Base-by-base conservation (phyloP, 306 rosid genomes). In the Lathyrus oleraceus region DNA sequence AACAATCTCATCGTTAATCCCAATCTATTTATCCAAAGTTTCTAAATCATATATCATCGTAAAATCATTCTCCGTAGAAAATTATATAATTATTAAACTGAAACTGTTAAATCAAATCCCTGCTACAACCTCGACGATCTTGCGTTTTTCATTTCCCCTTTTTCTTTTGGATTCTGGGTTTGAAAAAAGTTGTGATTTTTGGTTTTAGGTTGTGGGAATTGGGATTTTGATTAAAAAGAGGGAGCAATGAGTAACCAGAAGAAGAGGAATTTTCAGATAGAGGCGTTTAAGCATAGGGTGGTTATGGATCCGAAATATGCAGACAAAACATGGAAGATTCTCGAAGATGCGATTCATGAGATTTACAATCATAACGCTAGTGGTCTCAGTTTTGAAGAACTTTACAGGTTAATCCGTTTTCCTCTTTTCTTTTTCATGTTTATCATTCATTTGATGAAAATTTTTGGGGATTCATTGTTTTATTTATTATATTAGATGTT, bases 381-480 rank as follows among this genome's bases (percentile, higher is more conserved):
- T 75, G 96, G 98, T 32, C 95, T 92, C 58, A 92, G 98, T 76
- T 92, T 92, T 40, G 98, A 92, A 81, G 96, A 92, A 86, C 96
- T 92, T 68, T 92, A 92, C 81, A 89, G 98, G 98, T 92, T 81
- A 69, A 2, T 58, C 49, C 47, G 8, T 59, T 44, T 65, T 21
- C 27, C 4, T 28, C 0, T 12, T 15, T 2, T 21, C 3, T 2
- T 17, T 16, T 38, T 28, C 16, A 15, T 58, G 45, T 25, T 56
- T 52, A 4, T 58, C 16, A 21, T 53, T 68, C 45, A 2, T 70
- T 60, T 58, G 2, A n/a, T 11, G 5, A 17, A 5, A 42, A 10
- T 21, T 17, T 2, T 47, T 79, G 14, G 53, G 11, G 39, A 30
- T 35, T 52, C 12, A 69, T 74, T 63, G 52, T 42, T 70, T 40